These are phyloP conservation scores for Davidsoniella virescens DNA, from an alignment of 2,329 filamentous ascomycete species.

Conservation along the genomic window DNA sequence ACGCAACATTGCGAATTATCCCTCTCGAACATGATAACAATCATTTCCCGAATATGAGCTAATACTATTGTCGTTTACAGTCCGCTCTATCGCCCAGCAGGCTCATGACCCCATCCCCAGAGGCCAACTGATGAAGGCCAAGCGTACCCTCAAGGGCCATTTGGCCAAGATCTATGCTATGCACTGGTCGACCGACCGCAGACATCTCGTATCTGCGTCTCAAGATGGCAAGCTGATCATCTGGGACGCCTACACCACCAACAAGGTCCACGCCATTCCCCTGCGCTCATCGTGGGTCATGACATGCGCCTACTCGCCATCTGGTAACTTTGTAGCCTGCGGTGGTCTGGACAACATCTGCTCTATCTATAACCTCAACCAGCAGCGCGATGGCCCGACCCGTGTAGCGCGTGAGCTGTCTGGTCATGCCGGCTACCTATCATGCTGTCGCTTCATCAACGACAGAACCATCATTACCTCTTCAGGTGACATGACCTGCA, in stretches of 20 bases:
- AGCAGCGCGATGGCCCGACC: slow-evolving; percentile 85
- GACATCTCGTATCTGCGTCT: slow-evolving; percentile 92
- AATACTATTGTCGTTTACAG: slow-evolving; percentile 31
- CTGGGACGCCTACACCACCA: slow-evolving; percentile 98
- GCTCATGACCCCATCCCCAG: slow-evolving; percentile 83
- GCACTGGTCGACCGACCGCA: slow-evolving; percentile 98
- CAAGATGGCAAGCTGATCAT: slow-evolving; percentile 99
- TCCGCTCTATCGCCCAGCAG: slow-evolving; percentile 81
- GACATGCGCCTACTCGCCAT: slow-evolving; percentile 98
- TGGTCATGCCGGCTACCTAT: slow-evolving; percentile 91
- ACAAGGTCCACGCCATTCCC: slow-evolving; percentile 98
- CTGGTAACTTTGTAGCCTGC: slow-evolving; percentile 95
- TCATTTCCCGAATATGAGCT: neutral
- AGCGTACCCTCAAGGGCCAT: slow-evolving; percentile 93
- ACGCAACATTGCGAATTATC: neutral
- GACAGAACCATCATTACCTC: slow-evolving; percentile 95
- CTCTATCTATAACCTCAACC: slow-evolving; percentile 98
- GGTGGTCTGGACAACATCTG: slow-evolving; percentile 99
- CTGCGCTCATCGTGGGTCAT: slow-evolving; percentile 98
- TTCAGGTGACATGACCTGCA: slow-evolving; percentile 98
- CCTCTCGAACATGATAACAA: too few species aligned
- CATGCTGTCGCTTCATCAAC: slow-evolving; percentile 97
- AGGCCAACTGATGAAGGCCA: slow-evolving; percentile 89
- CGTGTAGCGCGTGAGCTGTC: slow-evolving; percentile 90
- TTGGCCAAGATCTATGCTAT: slow-evolving; percentile 99